Evolutionary conservation across 176 grass and related monocot genomes (phyloP), one percentile per base, ranked within the genome.

Genomic region (Eragrostis curvula): DNA sequence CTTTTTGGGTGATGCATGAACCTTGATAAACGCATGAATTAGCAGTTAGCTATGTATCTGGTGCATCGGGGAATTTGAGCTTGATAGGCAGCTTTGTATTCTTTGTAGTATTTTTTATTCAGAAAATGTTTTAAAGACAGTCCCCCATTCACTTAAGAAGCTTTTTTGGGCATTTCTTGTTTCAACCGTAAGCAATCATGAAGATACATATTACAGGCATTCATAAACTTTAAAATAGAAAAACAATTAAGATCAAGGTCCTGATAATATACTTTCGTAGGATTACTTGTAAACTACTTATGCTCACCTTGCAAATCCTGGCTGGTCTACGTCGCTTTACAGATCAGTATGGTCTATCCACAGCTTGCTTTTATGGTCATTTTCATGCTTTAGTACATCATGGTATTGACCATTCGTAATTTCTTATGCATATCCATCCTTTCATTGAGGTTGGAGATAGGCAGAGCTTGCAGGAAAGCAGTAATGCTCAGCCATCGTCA

Each of bases 331-430:
- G 68, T 47, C 76, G 24, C 84, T 86, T 90, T 86, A 83, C 88
- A 86, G 79, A 83, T 90, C 74, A 68, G 67, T 47, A 79, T 83
- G 74, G 52, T 48, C 84, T 87, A 90, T 90, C 78, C 73, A 30
- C 80, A 73, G n/a, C 66, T 60, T 74, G 12, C 58, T 85, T 89
- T 77, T 66, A 66, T 72, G 77, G 78, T 71, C 77, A 56, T 71
- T 48, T 81, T 81, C 72, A 78, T 82, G 72, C 71, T 89, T 65
- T 70, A 49, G 48, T 78, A 21, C 72, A 89, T 81, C 83, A 71
- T 82, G 78, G 78, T 64, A 58, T 81, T 81, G 79, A 72, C 78
- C 57, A 66, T 82, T 65, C 58, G 49, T 36, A 76, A n/a, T 82
- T 89, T 82, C 64, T 3, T 73, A 78, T 60, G 72, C 72, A 85